Evolutionary conservation across 2,329 filamentous ascomycete species (phyloP).

Genomic region (Pseudopyrenochaeta lycopersici): DNA sequence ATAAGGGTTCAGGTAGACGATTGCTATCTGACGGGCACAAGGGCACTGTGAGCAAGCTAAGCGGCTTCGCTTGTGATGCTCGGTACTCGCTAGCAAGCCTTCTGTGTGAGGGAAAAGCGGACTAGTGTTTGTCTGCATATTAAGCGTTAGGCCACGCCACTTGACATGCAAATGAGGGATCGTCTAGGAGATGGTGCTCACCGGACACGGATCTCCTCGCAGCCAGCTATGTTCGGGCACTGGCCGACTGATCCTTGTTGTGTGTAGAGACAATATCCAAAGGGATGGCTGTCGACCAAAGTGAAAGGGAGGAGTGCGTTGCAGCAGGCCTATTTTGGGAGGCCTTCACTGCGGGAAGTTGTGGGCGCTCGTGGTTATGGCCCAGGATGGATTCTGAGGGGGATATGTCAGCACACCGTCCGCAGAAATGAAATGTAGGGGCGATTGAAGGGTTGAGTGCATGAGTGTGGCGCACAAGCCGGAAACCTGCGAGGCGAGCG

Average conservation of each 20-base stretch:
- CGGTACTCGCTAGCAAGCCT: constrained; percentile 42
- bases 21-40: constrained; percentile 46
- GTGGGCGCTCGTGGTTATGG: constrained; percentile 39
- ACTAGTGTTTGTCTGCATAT: constrained; percentile 43
- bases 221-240: constrained; percentile 26
- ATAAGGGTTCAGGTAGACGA: constrained; percentile 42
- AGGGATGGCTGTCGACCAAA: constrained; percentile 28
- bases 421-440: constrained; percentile 33
- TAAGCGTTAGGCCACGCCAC: constrained; percentile 39
- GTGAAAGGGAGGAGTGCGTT: constrained; percentile 27
- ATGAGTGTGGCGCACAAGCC: constrained; percentile 48
- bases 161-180: constrained; percentile 22
- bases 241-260: constrained; percentile 21
- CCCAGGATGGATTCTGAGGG: constrained; percentile 25
- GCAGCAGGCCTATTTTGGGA: constrained; percentile 30
- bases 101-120: constrained; percentile 29
- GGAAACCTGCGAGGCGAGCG: constrained; percentile 40
- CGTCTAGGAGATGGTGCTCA: constrained; percentile 32
- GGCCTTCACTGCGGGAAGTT: constrained; percentile 18
- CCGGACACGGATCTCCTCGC: constrained; percentile 25
- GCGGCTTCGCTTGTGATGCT: constrained; percentile 35
- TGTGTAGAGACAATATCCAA: constrained; percentile 27
- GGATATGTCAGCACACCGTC: constrained; percentile 41
- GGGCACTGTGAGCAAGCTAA: constrained; percentile 46
- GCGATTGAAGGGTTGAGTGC: constrained; percentile 40